These are phyloP conservation scores for Pestalotiopsis sp. DNA, from an alignment of 2,329 filamentous ascomycete species.

Conservation along the genomic window DNA sequence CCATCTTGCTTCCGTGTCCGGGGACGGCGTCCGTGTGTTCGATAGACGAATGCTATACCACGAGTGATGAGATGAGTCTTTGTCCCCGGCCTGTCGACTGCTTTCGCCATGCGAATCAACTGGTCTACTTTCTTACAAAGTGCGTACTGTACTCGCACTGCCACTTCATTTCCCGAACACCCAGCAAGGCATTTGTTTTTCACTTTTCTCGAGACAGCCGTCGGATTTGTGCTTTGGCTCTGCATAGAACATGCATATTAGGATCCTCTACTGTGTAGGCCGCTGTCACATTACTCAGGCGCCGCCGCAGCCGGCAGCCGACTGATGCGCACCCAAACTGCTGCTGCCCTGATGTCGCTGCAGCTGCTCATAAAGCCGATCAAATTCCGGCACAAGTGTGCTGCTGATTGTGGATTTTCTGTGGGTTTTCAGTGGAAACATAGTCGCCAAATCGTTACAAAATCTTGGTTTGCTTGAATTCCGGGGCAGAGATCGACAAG, in stretches of 20 bases:
- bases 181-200: neutral
- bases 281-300: neutral
- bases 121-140: neutral
- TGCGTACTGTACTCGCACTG: neutral
- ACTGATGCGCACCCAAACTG: neutral
- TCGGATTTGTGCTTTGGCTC: neutral
- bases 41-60: neutral
- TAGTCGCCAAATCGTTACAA: neutral
- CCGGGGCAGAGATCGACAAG: neutral
- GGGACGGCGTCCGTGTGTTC: neutral
- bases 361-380: neutral
- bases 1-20: neutral
- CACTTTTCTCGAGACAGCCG: neutral
- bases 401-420: neutral
- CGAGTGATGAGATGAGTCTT: neutral
- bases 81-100: neutral
- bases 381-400: neutral
- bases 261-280: neutral
- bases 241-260: neutral
- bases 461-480: neutral
- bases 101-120: neutral
- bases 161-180: neutral
- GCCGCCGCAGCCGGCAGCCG: neutral
- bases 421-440: neutral
- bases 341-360: neutral